Evolutionary conservation across 1,284 basidiomycete species (phyloP).

Genomic region (Cryptococcus hybrid): DNA sequence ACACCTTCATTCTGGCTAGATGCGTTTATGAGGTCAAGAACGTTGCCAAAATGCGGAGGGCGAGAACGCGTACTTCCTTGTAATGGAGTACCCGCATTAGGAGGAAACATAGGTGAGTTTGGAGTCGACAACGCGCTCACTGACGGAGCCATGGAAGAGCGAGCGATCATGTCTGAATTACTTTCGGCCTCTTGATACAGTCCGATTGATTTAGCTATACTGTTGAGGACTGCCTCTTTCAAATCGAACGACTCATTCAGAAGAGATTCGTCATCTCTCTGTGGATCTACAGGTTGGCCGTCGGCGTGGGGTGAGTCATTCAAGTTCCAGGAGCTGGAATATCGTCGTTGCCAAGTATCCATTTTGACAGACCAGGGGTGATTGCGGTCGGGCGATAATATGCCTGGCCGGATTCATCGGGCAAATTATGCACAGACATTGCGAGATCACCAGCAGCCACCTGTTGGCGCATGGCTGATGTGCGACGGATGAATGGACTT

Average conservation of each 20-base stretch:
- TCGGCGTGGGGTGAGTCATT: slow-evolving; percentile 12
- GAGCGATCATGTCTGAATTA: slow-evolving; percentile 15
- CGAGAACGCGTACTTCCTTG: not conserved
- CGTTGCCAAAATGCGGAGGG: slow-evolving; percentile 68
- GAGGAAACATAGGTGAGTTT: slow-evolving; percentile 47
- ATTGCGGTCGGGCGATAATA: slow-evolving; percentile 38
- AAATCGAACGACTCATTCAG: slow-evolving; percentile 73
- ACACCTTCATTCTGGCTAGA: slow-evolving; percentile 53
- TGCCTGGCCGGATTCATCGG: slow-evolving; percentile 26
- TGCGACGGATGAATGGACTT: slow-evolving; percentile 22
- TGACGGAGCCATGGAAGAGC: slow-evolving; percentile 33
- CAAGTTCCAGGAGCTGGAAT: slow-evolving; percentile 15
- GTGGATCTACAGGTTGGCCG: slow-evolving; percentile 19
- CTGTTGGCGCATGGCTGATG: slow-evolving; percentile 43
- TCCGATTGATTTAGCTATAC: slow-evolving; percentile 96
- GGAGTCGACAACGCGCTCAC: slow-evolving; percentile 37
- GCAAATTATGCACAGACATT: slow-evolving; percentile 45
- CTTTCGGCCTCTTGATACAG: slow-evolving; percentile 71
- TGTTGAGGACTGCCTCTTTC: slow-evolving; percentile 91
- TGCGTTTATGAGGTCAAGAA: slow-evolving; percentile 65
- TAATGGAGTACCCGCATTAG: slow-evolving; percentile 27
- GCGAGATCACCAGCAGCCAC: slow-evolving; percentile 56
- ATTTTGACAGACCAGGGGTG: slow-evolving; percentile 44
- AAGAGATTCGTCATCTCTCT: slow-evolving; percentile 16
- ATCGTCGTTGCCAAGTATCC: slow-evolving; percentile 40